Evolutionary conservation across 176 grass and related monocot genomes (phyloP), one percentile per base, ranked within the genome.

Genomic region (Oryza rufipogon): DNA sequence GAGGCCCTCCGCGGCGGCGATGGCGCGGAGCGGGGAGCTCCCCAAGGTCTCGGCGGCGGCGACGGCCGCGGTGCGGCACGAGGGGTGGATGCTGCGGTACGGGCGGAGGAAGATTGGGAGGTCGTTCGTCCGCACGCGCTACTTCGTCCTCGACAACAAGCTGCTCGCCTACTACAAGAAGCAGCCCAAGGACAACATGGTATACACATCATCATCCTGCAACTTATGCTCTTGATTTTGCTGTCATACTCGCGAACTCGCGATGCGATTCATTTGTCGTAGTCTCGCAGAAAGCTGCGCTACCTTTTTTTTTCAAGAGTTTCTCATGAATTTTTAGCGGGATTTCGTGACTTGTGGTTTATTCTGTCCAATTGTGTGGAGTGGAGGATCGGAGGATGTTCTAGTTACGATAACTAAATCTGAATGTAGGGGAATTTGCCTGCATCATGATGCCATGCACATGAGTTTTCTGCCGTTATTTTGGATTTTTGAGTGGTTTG

Each of bases 1-100:
- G 17, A 64, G 79, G 69, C 25, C 63, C 1, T 3, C 73, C 10
- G 38, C 66, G 14, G 28, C 36, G 9, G 22, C 70, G 13, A 89
- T 45, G 87, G 22, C 54, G 33, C 83, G 70, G 74, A 86, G 75
- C 15, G 73, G 75, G 58, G 86, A 91, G 80, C 61, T 83, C 3
- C 48, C 65, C 12, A 68, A 34, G 83, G 54, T 28, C 67, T 9
- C 75, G 32, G 34, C 34, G 4, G 34, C 34, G 4, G 38, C 38
- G 38, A 77, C 26, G 20, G 67, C 7, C 7, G 78, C 75, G 83
- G 84, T 81, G 77, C 86, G 87, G 33, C 66, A 83, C 78, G 87
- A 99, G 82, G 96, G 96, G 63, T 99, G 93, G 96, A 45, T 96
- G 85, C 91, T 99, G 47, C 90, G 91, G 33, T 90, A 88, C 86